phyloP scores from a whole-genome alignment of 2,329 filamentous ascomycete genomes.

The Aspergillus tamarii region DNA sequence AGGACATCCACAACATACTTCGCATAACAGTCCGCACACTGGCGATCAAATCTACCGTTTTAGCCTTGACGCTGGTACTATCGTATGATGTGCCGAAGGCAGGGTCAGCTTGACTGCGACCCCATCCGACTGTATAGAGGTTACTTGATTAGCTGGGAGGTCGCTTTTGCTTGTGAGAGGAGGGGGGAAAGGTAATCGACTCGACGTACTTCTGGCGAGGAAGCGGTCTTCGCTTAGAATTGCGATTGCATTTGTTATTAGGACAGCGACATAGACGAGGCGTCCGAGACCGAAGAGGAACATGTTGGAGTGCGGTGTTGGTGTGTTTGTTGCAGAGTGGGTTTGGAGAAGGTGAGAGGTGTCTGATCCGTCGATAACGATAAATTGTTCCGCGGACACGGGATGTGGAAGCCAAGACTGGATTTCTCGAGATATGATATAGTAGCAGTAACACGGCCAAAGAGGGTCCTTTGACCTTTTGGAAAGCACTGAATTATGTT shows the following conservation, averaged over 20 bases:
- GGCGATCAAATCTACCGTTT: constrained; percentile 85
- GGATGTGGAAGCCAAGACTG: not conserved
- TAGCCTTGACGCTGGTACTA: constrained; percentile 80
- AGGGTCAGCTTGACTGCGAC: constrained; percentile 63
- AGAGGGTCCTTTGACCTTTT: not conserved
- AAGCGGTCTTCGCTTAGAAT: constrained; percentile 95
- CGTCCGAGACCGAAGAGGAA: constrained; percentile 71
- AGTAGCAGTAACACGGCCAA: not conserved
- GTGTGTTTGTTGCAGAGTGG: constrained; percentile 15
- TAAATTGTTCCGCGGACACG: constrained; percentile 1
- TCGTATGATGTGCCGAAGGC: constrained; percentile 74
- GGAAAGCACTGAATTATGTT: not conserved
- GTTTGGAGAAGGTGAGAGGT: constrained; percentile 23
- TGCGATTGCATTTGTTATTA: constrained; percentile 91
- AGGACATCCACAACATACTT: constrained; percentile 61
- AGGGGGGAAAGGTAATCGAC: not conserved
- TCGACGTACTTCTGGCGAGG: constrained; percentile 70
- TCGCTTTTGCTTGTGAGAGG: not conserved
- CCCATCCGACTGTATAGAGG: constrained; percentile 73
- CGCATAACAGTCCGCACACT: constrained; percentile 91
- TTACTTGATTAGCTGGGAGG: not conserved
- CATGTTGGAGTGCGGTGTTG: constrained; percentile 53
- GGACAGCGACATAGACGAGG: constrained; percentile 77
- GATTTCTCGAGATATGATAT: not conserved
- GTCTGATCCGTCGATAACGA: not conserved